These are phyloP conservation scores for Chaetothyriales sp. DNA, from an alignment of 2,329 filamentous ascomycete species.

Conservation along the genomic window DNA sequence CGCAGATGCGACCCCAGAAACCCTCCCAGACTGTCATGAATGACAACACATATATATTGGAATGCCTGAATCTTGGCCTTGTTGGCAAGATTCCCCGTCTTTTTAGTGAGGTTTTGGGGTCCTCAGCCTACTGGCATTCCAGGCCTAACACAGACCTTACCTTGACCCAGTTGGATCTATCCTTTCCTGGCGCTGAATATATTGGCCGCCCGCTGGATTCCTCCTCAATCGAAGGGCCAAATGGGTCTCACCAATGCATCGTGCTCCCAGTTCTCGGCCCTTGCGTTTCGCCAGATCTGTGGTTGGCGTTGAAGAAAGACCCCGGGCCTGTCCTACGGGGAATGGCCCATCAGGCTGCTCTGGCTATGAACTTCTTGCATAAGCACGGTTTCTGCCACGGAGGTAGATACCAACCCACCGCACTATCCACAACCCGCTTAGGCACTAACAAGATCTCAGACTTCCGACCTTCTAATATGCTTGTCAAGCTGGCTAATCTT, in stretches of 20 bases:
- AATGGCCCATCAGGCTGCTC: constrained; percentile 10
- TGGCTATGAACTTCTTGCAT: constrained; percentile 19
- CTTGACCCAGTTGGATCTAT: constrained; percentile 1
- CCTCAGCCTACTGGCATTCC: too few species aligned
- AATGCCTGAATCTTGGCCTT: too few species aligned
- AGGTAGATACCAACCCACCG: constrained; percentile 19
- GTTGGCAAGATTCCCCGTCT: too few species aligned
- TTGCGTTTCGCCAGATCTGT: constrained; percentile 4
- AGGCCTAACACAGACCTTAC: constrained; percentile 1
- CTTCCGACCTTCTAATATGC: constrained; percentile 19
- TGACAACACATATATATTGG: too few species aligned
- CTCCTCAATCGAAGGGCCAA: constrained; percentile 20
- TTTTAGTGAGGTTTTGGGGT: too few species aligned
- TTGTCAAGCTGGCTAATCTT: constrained; percentile 16
- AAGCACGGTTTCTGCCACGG: constrained; percentile 17
- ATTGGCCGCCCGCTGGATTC: constrained; percentile 20
- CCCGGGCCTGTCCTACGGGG: constrained; percentile 13
- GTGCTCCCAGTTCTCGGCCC: constrained; percentile 18
- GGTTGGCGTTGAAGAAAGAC: constrained; percentile 12
- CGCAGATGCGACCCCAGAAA: not conserved
- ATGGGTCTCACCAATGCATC: constrained; percentile 23
- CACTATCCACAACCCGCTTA: constrained; percentile 1
- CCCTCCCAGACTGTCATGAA: not conserved
- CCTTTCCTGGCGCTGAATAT: constrained; percentile 11
- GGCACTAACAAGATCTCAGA: constrained; percentile 2